A percentile compares a stretch with the other conserved stretches of the same genome.
phyloP scores from a whole-genome alignment of 106 monocot genomes.

The Dioscorea alata region DNA sequence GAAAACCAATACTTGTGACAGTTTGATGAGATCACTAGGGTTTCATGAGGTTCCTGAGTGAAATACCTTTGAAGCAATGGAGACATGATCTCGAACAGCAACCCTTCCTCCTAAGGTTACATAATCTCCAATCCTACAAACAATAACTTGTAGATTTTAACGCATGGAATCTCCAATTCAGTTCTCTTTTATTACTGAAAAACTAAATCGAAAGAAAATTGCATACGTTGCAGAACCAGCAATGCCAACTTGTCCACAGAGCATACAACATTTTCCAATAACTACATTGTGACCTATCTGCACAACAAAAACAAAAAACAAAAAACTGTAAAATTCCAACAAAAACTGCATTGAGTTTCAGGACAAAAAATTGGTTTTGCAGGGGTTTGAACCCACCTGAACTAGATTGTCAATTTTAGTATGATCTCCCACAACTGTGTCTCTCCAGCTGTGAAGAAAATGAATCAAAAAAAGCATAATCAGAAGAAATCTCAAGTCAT shows the following conservation, averaged over 20 bases:
- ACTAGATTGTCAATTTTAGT: slow-evolving; percentile 97
- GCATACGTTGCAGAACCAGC: slow-evolving; percentile 93
- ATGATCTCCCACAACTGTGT: slow-evolving; percentile 77
- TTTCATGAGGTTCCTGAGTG: not conserved
- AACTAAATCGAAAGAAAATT: not conserved
- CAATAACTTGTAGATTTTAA: not conserved
- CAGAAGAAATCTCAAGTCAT: no score
- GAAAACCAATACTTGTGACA: no score
- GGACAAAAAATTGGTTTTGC: not conserved
- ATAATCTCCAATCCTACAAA: slow-evolving; percentile 78
- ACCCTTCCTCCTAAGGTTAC: slow-evolving; percentile 80
- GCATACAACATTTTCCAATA: slow-evolving; percentile 80
- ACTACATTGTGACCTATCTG: slow-evolving; percentile 96
- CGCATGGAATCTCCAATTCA: no score
- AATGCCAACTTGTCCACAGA: slow-evolving; percentile 98
- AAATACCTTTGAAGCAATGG: slow-evolving; percentile 85
- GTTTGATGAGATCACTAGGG: no score
- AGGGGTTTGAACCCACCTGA: slow-evolving; percentile 36
- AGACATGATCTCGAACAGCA: slow-evolving; percentile 81
- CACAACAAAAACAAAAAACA: slow-evolving; percentile 3
- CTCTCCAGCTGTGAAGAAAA: slow-evolving; percentile 75
- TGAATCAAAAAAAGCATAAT: no score
- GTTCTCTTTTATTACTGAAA: no score
- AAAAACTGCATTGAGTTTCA: not conserved
- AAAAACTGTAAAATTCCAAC: not conserved